phyloP scores from a whole-genome alignment of 176 grass and related monocot species.

The sorghum (Sorghum bicolor) region DNA sequence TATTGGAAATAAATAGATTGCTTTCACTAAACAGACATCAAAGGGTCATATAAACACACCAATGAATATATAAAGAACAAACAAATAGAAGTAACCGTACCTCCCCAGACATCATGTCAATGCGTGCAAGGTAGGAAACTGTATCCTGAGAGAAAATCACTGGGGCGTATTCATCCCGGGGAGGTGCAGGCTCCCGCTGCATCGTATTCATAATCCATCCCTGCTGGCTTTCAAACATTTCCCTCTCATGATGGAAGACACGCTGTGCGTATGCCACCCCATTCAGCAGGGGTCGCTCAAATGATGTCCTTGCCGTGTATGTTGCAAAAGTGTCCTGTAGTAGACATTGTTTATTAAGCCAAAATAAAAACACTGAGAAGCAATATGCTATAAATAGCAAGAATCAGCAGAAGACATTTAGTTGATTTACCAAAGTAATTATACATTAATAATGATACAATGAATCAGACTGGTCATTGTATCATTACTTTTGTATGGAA shows the following conservation, averaged over 20 bases:
- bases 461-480: neutral
- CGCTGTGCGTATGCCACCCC: slow-evolving; percentile 83
- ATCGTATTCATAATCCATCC: slow-evolving; percentile 91
- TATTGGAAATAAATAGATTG: slow-evolving; percentile 7
- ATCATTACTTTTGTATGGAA: neutral
- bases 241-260: slow-evolving; percentile 65
- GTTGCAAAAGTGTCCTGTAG: slow-evolving; percentile 79
- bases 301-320: slow-evolving; percentile 76
- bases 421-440: neutral
- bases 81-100: slow-evolving; percentile 27
- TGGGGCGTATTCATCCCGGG: slow-evolving; percentile 75
- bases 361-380: neutral
- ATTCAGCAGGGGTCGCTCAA: slow-evolving; percentile 85
- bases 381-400: neutral
- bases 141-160: slow-evolving; percentile 96
- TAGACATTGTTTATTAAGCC: neutral
- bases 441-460: neutral
- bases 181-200: slow-evolving; percentile 51
- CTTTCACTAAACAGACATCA: neutral
- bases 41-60: neutral
- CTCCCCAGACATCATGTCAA: slow-evolving; percentile 98
- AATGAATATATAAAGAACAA: neutral
- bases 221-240: slow-evolving; percentile 76
- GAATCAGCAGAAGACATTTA: neutral
- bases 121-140: slow-evolving; percentile 69